Base-by-base conservation (phyloP, 2,329 filamentous ascomycete species). In the Colletotrichum filicis region DNA sequence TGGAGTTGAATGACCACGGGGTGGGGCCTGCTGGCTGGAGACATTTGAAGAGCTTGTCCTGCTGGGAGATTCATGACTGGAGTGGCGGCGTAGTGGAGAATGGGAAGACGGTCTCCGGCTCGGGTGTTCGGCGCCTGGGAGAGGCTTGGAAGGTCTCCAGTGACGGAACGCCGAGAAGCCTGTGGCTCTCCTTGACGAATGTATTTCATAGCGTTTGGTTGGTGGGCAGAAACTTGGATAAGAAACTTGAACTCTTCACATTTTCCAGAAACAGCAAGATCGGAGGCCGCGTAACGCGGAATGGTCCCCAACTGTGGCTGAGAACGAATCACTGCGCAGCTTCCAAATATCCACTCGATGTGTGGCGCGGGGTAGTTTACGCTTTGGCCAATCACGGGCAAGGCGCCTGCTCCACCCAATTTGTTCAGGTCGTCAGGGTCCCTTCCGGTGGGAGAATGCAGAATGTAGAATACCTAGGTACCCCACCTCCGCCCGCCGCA, bases 281-380 rank as follows among this genome's bases (percentile, higher is more conserved):
- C 24, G 60, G 60, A 64, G 70, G 71, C 66, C 66, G 67, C 67
- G 71, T 70, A 71, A 71, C 60, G 55, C 49, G 71, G 42, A n/a
- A 16, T 49, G 61, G 37, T 16, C 14, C 37, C 42, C 19, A 11
- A 4, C 6, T 66, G 67, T 66, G 57, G 67, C 71, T 73, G 59
- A 22, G 28, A 57, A 12, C 61, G 28, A 64, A 64, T 64, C 55
- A 55, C 24, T 22, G 32, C 26, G 16, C 56, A 16, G 19, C 0
- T 16, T 59, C 5, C 1, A 1, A 1, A 0, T 1, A 7, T 8
- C 63, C 63, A 6, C 63, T 59, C 12, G 12, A 55, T 14, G 9
- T 0, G 9, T 64, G 65, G 63, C 65, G 69, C 69, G 58, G 12
- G 24, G 30, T 16, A 3, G 5, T 5, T 6, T 9, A n/a, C 4